A percentile compares a stretch with the other conserved stretches of the same genome.
Evolutionary conservation across 2,329 filamentous ascomycete species (phyloP).

Genomic region (Aspergillus persii): DNA sequence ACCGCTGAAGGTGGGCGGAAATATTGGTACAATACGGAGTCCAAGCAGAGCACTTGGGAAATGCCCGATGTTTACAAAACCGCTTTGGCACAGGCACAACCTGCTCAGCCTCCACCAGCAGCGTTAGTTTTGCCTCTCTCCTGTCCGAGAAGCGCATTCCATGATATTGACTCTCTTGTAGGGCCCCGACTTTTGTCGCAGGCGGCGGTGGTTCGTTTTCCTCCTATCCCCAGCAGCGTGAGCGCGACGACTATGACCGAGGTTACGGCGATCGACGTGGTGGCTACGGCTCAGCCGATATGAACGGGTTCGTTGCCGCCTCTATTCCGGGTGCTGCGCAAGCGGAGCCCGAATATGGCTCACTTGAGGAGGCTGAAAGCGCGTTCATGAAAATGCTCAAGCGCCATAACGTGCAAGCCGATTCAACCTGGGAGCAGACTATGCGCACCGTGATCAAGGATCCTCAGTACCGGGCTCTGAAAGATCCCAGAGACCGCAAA

Average conservation of each 20-base stretch:
- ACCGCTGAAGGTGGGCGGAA: slow-evolving; percentile 80
- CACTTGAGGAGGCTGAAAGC: slow-evolving; percentile 82
- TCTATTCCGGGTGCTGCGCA: slow-evolving; percentile 39
- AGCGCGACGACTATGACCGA: slow-evolving; percentile 50
- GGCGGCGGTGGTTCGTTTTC: slow-evolving; percentile 51
- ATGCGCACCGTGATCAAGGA: slow-evolving; percentile 85
- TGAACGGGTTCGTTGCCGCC: slow-evolving; percentile 41
- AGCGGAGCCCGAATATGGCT: slow-evolving; percentile 73
- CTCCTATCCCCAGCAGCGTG: slow-evolving; percentile 42
- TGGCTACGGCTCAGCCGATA: slow-evolving; percentile 43
- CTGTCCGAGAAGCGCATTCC: background rate
- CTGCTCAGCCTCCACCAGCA: slow-evolving; percentile 43
- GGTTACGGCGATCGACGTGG: slow-evolving; percentile 48
- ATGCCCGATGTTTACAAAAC: slow-evolving; percentile 81
- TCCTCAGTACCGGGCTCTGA: slow-evolving; percentile 86
- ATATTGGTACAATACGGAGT: slow-evolving; percentile 94
- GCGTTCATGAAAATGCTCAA: slow-evolving; percentile 90
- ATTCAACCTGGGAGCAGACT: slow-evolving; percentile 90
- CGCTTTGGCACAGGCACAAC: slow-evolving; percentile 61
- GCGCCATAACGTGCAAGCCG: slow-evolving; percentile 78
- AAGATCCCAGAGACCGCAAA: slow-evolving; percentile 87
- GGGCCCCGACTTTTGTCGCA: slow-evolving; percentile 57
- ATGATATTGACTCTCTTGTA: slow-evolving; percentile 41
- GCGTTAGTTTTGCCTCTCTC: slow-evolving; percentile 40
- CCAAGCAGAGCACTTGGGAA: slow-evolving; percentile 90